Base-by-base conservation (phyloP, 805 yeast genomes). In the Spencermartinsiella europaea region DNA sequence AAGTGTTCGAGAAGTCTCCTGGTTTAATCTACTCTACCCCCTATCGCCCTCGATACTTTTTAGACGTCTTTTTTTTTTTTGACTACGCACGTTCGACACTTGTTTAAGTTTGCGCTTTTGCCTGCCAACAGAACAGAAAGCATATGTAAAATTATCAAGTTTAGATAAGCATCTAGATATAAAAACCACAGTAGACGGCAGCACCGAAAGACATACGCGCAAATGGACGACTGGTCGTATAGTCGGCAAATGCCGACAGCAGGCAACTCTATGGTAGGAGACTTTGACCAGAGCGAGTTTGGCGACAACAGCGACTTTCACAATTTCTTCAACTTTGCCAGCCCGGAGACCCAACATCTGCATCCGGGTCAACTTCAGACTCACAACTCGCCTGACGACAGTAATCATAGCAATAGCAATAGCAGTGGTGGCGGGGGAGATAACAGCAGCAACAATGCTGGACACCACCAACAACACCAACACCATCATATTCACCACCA, bases 391-490 rank as follows among this genome's bases (percentile, higher is more conserved):
- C 31, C 31, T 7, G 37, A 12, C 50, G 39, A 17, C 39, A 37
- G n/a, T 38, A 34, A 27, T 20, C n/a, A 38, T 34, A 2, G 4
- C 46, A 42, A 34, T 31, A 35, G 16, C 43, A 34, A 27, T 20
- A 10, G 41, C 38, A 2, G 4, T 45, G 37, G 35, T 31, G 27
- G 16, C 43, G 27, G 36, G 45, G 39, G 1, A 48, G 27, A 34
- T 42, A 20, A 12, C 48, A 47, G 47, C 44, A 31, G 7, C 47
- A 38, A 17, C 41, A 43, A 16, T 48, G 44, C 19, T 44, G 42
- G 21, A 42, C 33, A 12, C 49, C 31, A 25, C 12, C 31, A 37
- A 7, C 40, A 37, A 22, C 40, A 37, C 12, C 40, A 37, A 14
- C 20, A 37, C 7, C 40, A 5, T 16, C 40, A 16, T 37, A 34